These are phyloP conservation scores for Russula ochroleuca DNA, from an alignment of 768 basidiomycete species.

Conservation along the genomic window DNA sequence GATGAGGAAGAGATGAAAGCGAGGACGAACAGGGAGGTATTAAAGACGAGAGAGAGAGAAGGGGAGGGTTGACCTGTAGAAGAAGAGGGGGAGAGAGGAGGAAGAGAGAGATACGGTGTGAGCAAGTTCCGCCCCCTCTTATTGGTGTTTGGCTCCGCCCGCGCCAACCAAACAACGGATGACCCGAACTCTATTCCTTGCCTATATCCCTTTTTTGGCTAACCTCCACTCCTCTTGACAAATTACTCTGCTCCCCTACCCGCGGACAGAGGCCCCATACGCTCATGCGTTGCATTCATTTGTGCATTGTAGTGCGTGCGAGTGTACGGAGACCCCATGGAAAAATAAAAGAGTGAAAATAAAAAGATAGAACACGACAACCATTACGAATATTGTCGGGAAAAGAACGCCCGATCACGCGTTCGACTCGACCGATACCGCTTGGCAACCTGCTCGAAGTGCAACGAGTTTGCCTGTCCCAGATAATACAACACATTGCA, in stretches of 20 bases:
- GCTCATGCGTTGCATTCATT: neutral
- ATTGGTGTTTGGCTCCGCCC: constrained; percentile 35
- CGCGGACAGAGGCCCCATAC: neutral
- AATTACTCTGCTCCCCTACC: neutral
- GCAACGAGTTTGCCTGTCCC: constrained; percentile 11
- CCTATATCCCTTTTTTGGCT: constrained; percentile 17
- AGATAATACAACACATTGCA: neutral
- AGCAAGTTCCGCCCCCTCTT: constrained; percentile 36
- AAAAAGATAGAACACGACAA: neutral
- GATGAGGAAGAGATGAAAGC: neutral
- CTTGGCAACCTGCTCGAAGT: constrained; percentile 1
- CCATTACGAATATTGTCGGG: constrained; percentile 15
- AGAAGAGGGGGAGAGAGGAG: constrained; percentile 33
- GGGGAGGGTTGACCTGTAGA: constrained; percentile 36
- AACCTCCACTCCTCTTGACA: constrained; percentile 1
- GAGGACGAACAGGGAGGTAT: constrained; percentile 35
- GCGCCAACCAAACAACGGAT: constrained; percentile 36
- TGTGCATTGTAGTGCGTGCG: neutral
- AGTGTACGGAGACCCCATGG: neutral
- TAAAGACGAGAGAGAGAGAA: constrained; percentile 61
- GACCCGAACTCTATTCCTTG: constrained; percentile 33
- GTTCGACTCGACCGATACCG: neutral
- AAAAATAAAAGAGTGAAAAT: neutral
- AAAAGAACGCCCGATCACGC: constrained; percentile 25
- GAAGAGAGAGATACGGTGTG: constrained; percentile 29